Evolutionary conservation across 768 basidiomycete species (phyloP), one percentile per base, ranked within the genome.

Genomic region (Chiua virens): DNA sequence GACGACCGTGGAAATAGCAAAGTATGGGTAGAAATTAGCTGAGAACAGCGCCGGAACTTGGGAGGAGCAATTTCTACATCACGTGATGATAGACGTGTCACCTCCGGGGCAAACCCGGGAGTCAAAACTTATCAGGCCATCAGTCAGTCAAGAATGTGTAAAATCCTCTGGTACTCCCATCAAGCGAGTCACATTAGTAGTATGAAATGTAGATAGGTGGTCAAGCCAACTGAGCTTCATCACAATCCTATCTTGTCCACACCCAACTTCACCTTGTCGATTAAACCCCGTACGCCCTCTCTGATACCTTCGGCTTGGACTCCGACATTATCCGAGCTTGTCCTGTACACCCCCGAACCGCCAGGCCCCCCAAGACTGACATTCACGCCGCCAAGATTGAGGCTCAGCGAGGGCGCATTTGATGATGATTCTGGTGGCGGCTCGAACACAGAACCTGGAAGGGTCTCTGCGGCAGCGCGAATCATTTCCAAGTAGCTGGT

Each of bases 341-440:
- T 83, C 60, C 95, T 75, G 70, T 94, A 97, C 20, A 97, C 81
- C 3, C 94, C 93, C 2, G 86, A 82, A 8, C 88, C 88, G 32
- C 78, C 82, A 15, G 87, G 72, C 11, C 94, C 93, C n/a, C 93
- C 93, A n/a, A 97, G 79, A 56, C 87, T 92, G 38, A 97, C 83
- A 64, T 94, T 94, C 52, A 97, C 91, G 0, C 89, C 89, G 10
- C 92, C 95, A 22, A 98, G 82, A 62, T 94, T 93, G 22, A 98
- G 76, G 64, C 94, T 97, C 54, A 97, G 71, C n/a, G 86, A 79
- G 1, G 93, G 89, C 18, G 86, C 83, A 50, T 74, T 86, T 28
- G 81, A 77, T 4, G 81, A 79, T 10, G 87, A 83, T 67, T 91
- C 90, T 6, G 82, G 85, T 5, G 85, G 90, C 21, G 84, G 87